phyloP scores from a whole-genome alignment of 345 rosid species.

The Nasturtium officinale region DNA sequence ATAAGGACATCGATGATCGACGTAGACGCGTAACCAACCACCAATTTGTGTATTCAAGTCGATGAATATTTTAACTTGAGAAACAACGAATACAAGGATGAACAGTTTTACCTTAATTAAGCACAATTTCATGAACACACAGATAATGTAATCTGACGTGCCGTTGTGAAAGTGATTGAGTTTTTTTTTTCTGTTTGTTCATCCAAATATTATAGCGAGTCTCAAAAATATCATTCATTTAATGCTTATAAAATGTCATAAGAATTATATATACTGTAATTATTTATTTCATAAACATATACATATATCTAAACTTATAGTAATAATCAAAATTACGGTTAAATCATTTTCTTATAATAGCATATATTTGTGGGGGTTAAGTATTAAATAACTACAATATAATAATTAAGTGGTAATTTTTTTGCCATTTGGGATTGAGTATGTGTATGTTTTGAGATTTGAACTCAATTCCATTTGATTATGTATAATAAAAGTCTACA shows the following conservation, averaged over 20 bases:
- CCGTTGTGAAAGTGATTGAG: background rate
- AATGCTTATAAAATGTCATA: background rate
- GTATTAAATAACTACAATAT: background rate
- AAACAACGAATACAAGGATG: background rate
- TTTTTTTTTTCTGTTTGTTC: background rate
- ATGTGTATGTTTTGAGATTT: no score
- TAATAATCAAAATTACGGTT: no score
- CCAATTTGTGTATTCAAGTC: background rate
- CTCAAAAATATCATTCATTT: background rate
- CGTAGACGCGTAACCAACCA: constrained; percentile 16
- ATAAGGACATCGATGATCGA: constrained; percentile 25
- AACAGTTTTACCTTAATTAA: background rate
- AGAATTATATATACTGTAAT: background rate
- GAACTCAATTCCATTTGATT: no score
- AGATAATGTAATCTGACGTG: background rate
- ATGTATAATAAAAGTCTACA: no score
- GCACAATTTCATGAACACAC: background rate
- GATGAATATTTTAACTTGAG: background rate
- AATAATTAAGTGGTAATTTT: no score
- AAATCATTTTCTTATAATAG: background rate
- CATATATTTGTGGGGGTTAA: background rate
- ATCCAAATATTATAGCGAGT: background rate
- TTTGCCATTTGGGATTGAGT: no score
- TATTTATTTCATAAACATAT: no score
- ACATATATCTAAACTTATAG: no score